These are phyloP conservation scores for Beauveria bassiana DNA, from an alignment of 2,329 filamentous ascomycete species.

Conservation along the genomic window DNA sequence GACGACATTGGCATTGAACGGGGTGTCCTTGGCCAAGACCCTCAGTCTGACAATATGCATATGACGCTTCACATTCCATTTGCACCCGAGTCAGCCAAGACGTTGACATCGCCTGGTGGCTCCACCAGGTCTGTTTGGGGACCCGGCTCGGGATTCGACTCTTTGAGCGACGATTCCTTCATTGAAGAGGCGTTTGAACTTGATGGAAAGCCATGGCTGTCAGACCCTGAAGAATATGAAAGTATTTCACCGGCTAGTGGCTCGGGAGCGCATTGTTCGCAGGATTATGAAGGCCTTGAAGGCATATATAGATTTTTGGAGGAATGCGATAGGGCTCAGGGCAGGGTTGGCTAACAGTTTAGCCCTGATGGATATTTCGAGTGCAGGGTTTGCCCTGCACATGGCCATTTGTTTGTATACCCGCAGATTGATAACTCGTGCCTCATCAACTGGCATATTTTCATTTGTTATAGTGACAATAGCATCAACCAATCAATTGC, in stretches of 20 bases:
- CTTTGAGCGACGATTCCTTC: slow-evolving; percentile 28
- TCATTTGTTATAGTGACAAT: background rate
- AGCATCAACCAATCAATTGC: background rate
- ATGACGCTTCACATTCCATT: slow-evolving; percentile 82
- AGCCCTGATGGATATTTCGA: background rate
- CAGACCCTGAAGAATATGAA: slow-evolving; percentile 40
- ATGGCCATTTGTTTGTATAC: slow-evolving; percentile 16
- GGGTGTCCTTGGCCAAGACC: slow-evolving; percentile 71
- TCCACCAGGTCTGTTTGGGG: slow-evolving; percentile 38
- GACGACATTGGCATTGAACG: slow-evolving; percentile 78
- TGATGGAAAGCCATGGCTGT: slow-evolving; percentile 42
- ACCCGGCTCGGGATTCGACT: slow-evolving; percentile 32
- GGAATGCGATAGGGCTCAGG: slow-evolving; percentile 43
- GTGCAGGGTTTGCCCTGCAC: background rate
- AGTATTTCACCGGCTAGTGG: slow-evolving; percentile 41
- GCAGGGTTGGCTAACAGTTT: slow-evolving; percentile 22
- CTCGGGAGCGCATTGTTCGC: slow-evolving; percentile 36
- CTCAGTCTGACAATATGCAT: slow-evolving; percentile 57
- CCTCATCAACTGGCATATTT: background rate
- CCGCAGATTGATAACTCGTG: slow-evolving; percentile 8
- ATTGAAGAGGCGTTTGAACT: slow-evolving; percentile 33
- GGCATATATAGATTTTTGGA: slow-evolving; percentile 52
- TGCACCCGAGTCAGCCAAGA: slow-evolving; percentile 49
- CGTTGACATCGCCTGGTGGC: slow-evolving; percentile 38
- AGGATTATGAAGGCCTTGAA: slow-evolving; percentile 47